Evolutionary conservation across 768 basidiomycete species (phyloP), one percentile per base, ranked within the genome.

Genomic region (Termitomyces sp.): DNA sequence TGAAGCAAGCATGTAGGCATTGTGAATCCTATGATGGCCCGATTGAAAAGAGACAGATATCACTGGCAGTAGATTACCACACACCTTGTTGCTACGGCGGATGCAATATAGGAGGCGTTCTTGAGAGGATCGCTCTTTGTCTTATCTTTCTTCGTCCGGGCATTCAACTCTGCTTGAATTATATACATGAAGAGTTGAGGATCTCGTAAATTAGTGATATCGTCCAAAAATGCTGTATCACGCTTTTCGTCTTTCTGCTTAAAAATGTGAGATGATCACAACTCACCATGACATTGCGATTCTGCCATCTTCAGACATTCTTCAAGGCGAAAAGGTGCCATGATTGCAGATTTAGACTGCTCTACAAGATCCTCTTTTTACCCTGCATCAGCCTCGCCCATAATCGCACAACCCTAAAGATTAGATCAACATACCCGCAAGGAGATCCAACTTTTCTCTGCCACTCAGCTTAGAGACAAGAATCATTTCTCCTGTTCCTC

Each of bases 1-100:
- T 16, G 90, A 85, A n/a, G 91, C 89, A 38, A 93, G 78, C 82
- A 90, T 84, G 71, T 91, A 92, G 8, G 84, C 73, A 69, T 94
- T 94, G 72, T 94, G 92, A 57, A 94, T 80, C 72, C 92, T 94
- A 55, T 7, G n/a, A 13, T 55, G 35, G 28, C 38, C 28, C 63
- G 42, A 58, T 57, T 59, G 44, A 66, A 28, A 54, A 42, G 44
- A 33, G 13, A 8, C 16, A 13, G 3, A 32, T 4, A 28, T 32
- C 13, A 55, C 24, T 35, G 16, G 11, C 16, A 40, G 35, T 7
- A n/a, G 5, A 28, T 18, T 13, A 7, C 1, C 3, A 58, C 62
- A 28, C 22, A 88, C 90, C 81, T 86, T 59, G 83, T 82, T n/a
- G 81, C 80, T 48, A 90, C 77, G 44, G 82, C 71, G 54, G 78